Conservation (phyloP, 2,329 filamentous ascomycete genomes). For the Calonectria henricotiae region DNA sequence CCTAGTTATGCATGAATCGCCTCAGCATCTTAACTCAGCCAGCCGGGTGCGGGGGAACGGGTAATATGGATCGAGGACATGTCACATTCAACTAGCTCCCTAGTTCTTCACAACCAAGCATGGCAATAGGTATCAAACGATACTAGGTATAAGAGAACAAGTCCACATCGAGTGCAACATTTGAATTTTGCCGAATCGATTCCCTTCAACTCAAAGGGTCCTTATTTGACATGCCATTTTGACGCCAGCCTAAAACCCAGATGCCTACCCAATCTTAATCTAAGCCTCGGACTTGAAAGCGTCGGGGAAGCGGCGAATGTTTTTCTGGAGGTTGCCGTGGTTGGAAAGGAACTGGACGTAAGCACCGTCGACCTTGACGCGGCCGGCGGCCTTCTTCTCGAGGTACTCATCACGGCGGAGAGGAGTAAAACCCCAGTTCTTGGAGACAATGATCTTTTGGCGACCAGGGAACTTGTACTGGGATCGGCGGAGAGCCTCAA, state of each 20-base stretch:
- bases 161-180: conserved; percentile 52
- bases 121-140: conserved; percentile 30
- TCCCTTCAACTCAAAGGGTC: conserved; percentile 55
- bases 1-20: conserved; percentile 12
- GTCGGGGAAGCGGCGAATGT: conserved; percentile 95
- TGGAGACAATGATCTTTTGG: conserved; percentile 99
- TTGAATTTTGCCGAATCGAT: conserved; percentile 57
- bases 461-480: conserved; percentile 99
- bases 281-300: conserved; percentile 81
- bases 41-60: conserved; percentile 10
- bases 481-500: conserved; percentile 98
- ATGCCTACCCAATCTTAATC: conserved; percentile 58
- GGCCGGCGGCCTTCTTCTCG: conserved; percentile 92
- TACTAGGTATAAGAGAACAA: conserved; percentile 33
- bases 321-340: conserved; percentile 87
- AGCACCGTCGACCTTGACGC: conserved; percentile 96
- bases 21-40: not conserved
- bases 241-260: conserved; percentile 65
- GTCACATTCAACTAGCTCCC: conserved; percentile 19
- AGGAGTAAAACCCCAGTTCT: conserved; percentile 99
- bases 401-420: conserved; percentile 98
- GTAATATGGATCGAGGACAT: not conserved
- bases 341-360: conserved; percentile 99
- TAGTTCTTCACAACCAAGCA: conserved; percentile 14
- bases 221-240: conserved; percentile 63